Percentiles rank a stretch among this genome's conserved stretches.
These are phyloP conservation scores for Suillus cothurnatus DNA, from an alignment of 768 basidiomycete species.

Conservation along the genomic window DNA sequence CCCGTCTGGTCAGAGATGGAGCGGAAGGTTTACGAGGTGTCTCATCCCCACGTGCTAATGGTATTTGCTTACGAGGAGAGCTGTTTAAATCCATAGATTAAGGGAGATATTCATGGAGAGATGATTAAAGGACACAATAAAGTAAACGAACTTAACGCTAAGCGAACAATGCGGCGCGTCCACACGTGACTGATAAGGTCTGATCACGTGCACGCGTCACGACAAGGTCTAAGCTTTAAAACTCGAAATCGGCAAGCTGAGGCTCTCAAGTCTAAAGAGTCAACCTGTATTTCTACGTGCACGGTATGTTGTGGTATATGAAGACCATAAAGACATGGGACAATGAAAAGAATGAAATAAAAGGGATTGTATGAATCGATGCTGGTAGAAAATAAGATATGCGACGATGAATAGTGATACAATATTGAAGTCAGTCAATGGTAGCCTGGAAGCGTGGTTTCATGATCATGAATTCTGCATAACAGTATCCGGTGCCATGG, in stretches of 20 bases:
- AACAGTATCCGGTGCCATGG: slow-evolving; percentile 12
- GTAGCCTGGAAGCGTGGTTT: slow-evolving; percentile 5
- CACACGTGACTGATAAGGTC: slow-evolving; percentile 7
- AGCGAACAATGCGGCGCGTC: slow-evolving; percentile 5
- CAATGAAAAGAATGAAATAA: slow-evolving; percentile 14
- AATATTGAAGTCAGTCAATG: slow-evolving; percentile 11
- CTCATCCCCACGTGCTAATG: slow-evolving; percentile 72
- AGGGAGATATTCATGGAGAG: slow-evolving; percentile 1
- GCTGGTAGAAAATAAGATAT: slow-evolving; percentile 15
- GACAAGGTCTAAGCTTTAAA: neutral
- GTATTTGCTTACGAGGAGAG: slow-evolving; percentile 75
- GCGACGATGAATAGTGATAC: slow-evolving; percentile 10
- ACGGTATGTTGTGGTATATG: slow-evolving; percentile 5
- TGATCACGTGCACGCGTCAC: slow-evolving; percentile 4
- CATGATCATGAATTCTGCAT: slow-evolving; percentile 16
- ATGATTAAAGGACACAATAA: slow-evolving; percentile 1
- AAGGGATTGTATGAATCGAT: slow-evolving; percentile 12
- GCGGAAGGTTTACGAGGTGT: slow-evolving; percentile 43
- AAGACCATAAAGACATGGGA: neutral
- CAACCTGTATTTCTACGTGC: neutral
- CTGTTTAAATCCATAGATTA: slow-evolving; percentile 60
- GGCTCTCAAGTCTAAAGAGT: neutral
- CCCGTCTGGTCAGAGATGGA: slow-evolving; percentile 65
- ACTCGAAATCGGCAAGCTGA: neutral
- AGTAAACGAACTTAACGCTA: slow-evolving; percentile 1